Evolutionary conservation across 371 early-diverging fungal genomes (phyloP), one percentile per base, ranked within the genome.

Genomic region (Lichtheimia ornata): DNA sequence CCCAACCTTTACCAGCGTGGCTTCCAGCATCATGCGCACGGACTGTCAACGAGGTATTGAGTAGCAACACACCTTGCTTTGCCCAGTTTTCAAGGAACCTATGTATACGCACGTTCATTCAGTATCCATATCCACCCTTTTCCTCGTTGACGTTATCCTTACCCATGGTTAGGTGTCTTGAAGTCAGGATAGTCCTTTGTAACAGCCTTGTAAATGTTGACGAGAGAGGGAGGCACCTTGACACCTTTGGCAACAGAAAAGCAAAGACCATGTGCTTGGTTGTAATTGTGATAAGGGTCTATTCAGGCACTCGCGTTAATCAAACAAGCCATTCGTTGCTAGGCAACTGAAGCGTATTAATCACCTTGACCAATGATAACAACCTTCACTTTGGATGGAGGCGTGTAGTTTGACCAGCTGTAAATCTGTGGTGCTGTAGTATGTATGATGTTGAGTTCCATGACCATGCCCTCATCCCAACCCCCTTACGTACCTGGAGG

Each of bases 211-310:
- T 88, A 97, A 67, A 99, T 99, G 76, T 99, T 99, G 41, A 76
- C 71, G 15, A 99, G 85, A 3, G 97, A 96, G 5, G 98, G 99
- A 27, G 99, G 99, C 0, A 77, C 65, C 5, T 64, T 67, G 1
- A 92, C 88, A 3, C 91, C 92, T 50, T 86, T 84, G 20, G 82
- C 74, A 35, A 99, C 99, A 61, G 91, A 91, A 72, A 96, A 95
- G 63, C 91, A 91, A 45, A 95, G 72, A 3, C 95, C 99, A 69
- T 93, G 97, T 4, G 99, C 99, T 72, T 99, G 98, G 45, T 85
- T 84, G 11, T 72, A 77, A 15, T 90, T 89, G 70, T 99, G 99
- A 76, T 99, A 99, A 20, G 99, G 99, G 80, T 99, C 99, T 87
- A 30, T 14, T 25, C 35, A 74, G 15, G 40, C 73, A 67, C 22